Evolutionary conservation across 805 yeast genomes (phyloP).

Genomic region (Barnettozyma salicaria): DNA sequence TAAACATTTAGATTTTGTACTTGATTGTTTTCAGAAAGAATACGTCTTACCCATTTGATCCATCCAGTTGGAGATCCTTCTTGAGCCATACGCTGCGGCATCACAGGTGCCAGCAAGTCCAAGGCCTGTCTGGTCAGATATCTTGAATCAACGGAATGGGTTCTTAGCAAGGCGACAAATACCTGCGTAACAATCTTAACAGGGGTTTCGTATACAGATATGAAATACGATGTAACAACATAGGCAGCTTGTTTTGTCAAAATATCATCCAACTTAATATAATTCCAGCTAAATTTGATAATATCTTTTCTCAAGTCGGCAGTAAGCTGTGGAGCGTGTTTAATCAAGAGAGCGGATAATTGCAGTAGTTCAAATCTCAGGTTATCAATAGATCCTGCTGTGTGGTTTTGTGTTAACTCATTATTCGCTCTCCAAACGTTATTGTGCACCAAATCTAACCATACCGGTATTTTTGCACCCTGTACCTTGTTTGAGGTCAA

Average conservation of each 20-base stretch:
- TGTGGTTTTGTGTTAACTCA: slow-evolving; percentile 44
- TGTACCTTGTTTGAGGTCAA: slow-evolving; percentile 36
- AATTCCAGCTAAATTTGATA: slow-evolving; percentile 92
- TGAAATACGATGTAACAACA: slow-evolving; percentile 79
- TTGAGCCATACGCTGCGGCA: slow-evolving; percentile 57
- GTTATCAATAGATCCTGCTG: slow-evolving; percentile 66
- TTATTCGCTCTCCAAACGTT: slow-evolving; percentile 69
- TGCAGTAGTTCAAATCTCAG: slow-evolving; percentile 76
- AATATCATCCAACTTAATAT: slow-evolving; percentile 80
- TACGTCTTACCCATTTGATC: slow-evolving; percentile 94
- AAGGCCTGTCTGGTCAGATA: slow-evolving; percentile 80
- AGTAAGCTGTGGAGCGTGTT: slow-evolving; percentile 55
- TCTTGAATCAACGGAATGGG: slow-evolving; percentile 81
- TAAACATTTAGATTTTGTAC: slow-evolving; percentile 82
- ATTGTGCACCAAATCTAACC: slow-evolving; percentile 60
- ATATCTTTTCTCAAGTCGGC: slow-evolving; percentile 70
- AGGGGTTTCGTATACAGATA: slow-evolving; percentile 84
- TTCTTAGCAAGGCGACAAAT: slow-evolving; percentile 80
- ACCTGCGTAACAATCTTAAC: slow-evolving; percentile 84
- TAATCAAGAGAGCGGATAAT: slow-evolving; percentile 68
- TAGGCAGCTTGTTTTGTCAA: slow-evolving; percentile 91
- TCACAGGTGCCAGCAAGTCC: slow-evolving; percentile 81
- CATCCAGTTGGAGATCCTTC: slow-evolving; percentile 51
- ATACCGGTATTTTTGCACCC: slow-evolving; percentile 34
- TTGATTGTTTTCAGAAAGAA: slow-evolving; percentile 82